A percentile compares a stretch with the other conserved stretches of the same genome.
phyloP scores from a whole-genome alignment of 2,329 filamentous ascomycete species.

The Parafenestella ontariensis region DNA sequence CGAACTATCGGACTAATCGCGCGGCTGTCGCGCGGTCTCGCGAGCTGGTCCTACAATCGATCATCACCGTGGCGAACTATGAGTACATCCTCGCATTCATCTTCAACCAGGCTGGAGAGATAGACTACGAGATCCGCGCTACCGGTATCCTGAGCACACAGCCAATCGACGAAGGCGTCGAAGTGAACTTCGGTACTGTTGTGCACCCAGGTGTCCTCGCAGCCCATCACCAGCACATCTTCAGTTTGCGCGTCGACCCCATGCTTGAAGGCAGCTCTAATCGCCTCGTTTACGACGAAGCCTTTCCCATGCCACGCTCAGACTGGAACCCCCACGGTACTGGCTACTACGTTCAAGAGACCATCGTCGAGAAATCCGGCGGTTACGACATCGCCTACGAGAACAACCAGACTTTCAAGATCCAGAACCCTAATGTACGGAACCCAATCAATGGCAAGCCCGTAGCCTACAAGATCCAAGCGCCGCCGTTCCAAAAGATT shows the following conservation, averaged over 20 bases:
- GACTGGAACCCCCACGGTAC: conserved; percentile 64
- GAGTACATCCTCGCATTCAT: conserved; percentile 76
- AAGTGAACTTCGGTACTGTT: conserved; percentile 71
- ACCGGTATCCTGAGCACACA: conserved; percentile 73
- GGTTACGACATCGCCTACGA: conserved; percentile 58
- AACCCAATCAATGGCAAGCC: conserved; percentile 58
- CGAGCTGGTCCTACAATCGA: conserved; percentile 72
- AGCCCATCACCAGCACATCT: conserved; percentile 78
- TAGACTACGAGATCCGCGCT: conserved; percentile 71
- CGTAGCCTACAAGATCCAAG: conserved; percentile 59
- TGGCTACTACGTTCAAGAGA: conserved; percentile 57
- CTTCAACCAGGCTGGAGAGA: conserved; percentile 73
- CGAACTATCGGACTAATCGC: conserved; percentile 71
- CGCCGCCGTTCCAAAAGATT: conserved; percentile 59
- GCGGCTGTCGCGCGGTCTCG: conserved; percentile 69
- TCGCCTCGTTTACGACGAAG: conserved; percentile 60
- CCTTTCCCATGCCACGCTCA: conserved; percentile 65
- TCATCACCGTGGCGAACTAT: conserved; percentile 76
- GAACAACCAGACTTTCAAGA: conserved; percentile 58
- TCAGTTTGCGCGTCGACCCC: conserved; percentile 61
- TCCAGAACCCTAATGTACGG: conserved; percentile 53
- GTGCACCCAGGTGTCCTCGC: conserved; percentile 74
- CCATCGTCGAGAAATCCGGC: conserved; percentile 56
- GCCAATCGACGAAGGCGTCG: conserved; percentile 69
- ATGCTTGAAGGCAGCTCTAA: conserved; percentile 56